A percentile compares a stretch with the other conserved stretches of the same genome.
These are phyloP conservation scores for Botrytis squamosa DNA, from an alignment of 2,329 filamentous ascomycete genomes.

Conservation along the genomic window DNA sequence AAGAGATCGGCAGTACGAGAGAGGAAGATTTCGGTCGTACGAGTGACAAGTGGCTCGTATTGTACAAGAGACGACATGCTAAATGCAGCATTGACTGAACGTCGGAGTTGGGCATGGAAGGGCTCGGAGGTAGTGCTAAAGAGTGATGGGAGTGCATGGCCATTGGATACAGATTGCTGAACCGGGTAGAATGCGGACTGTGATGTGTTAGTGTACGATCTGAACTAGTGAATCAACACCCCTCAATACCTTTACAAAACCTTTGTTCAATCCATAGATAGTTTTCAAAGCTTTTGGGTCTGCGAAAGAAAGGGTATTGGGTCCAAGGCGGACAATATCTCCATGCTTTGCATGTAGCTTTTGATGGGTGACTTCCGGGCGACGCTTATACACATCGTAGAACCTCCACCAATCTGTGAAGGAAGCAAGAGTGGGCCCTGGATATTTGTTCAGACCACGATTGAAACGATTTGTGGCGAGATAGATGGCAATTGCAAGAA, in stretches of 20 bases:
- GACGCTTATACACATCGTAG: slow-evolving; percentile 62
- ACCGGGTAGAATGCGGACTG: slow-evolving; percentile 80
- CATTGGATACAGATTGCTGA: slow-evolving; percentile 70
- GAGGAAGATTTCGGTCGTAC: slow-evolving; percentile 70
- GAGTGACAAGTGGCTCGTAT: slow-evolving; percentile 79
- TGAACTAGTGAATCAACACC: neutral
- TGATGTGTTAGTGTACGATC: neutral
- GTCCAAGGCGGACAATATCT: slow-evolving; percentile 71
- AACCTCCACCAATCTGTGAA: slow-evolving; percentile 75
- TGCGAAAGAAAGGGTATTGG: slow-evolving; percentile 71
- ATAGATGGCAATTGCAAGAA: slow-evolving; percentile 42
- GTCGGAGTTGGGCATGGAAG: slow-evolving; percentile 72
- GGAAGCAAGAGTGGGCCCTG: slow-evolving; percentile 67
- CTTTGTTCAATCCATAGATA: slow-evolving; percentile 82
- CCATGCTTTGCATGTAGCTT: slow-evolving; percentile 69
- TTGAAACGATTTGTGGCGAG: slow-evolving; percentile 51
- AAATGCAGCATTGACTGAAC: slow-evolving; percentile 74
- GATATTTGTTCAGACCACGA: slow-evolving; percentile 66
- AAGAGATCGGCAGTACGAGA: slow-evolving; percentile 58
- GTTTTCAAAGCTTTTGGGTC: slow-evolving; percentile 70
- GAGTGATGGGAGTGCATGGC: slow-evolving; percentile 65
- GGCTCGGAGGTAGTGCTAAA: slow-evolving; percentile 75
- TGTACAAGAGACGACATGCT: slow-evolving; percentile 74
- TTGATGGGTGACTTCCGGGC: slow-evolving; percentile 67
- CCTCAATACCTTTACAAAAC: slow-evolving; percentile 65